Evolutionary conservation across 352 stramenopile genomes (phyloP), one percentile per base, ranked within the genome.

Genomic region (Globisporangium canariense): DNA sequence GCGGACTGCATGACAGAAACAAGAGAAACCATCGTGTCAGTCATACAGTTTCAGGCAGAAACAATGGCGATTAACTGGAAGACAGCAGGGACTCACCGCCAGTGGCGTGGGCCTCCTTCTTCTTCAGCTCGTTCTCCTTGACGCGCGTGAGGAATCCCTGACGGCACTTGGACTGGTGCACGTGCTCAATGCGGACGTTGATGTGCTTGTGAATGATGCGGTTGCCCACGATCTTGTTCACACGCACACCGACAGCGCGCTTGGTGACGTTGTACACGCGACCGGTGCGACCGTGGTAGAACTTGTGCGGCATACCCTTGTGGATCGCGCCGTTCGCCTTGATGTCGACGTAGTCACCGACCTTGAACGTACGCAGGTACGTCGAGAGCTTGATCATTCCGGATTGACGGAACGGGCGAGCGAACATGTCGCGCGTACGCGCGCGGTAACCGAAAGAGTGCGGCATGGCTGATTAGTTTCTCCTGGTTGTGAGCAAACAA

Each of bases 251-350:
- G 59, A 99, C 91, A 52, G 97, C 88, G 71, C 91, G 86, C 87
- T 99, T 99, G 80, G 97, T 99, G 60, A 99, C 96, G 82, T 99
- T 99, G 93, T 97, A 99, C 68, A 99, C 93, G 64, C 98, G 96
- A 67, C 98, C 98, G 40, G 98, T 99, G 68, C 97, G 94, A 75
- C 98, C 98, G 86, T 99, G 98, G 93, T 99, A 99, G 87, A 97
- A 97, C 93, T 99, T 99, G 96, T 99, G 97, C 52, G 98, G 98
- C 98, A 99, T 99, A 86, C 98, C 98, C 93, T 99, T 99, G 86
- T 99, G 98, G 72, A 99, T 92, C 68, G 96, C 96, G 65, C 93
- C 96, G 89, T 99, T 98, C 65, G 96, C 97, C 82, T 99, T 99
- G 84, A 99, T 99, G 81, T 99, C 98, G n/a, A 99, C 98, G 86